These are phyloP conservation scores for Pseudopediastrum boryanum DNA, from an alignment of 139 green algal genomes.

Conservation along the genomic window DNA sequence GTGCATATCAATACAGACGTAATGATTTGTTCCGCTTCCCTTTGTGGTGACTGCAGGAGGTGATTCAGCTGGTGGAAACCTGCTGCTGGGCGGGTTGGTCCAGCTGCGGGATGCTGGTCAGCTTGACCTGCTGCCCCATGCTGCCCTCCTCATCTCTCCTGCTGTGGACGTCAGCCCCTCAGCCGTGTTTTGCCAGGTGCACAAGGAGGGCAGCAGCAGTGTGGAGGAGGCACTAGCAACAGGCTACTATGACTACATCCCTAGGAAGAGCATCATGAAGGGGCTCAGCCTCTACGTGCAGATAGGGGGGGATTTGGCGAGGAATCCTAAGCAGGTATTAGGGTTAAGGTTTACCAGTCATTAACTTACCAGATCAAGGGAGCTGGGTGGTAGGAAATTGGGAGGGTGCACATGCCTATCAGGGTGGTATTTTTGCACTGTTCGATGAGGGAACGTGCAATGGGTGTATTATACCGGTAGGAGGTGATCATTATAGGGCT, in stretches of 20 bases:
- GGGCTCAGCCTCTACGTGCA: constrained; percentile 19
- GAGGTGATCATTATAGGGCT: too few species aligned
- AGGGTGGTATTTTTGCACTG: too few species aligned
- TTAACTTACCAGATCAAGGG: too few species aligned
- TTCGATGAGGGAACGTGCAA: too few species aligned
- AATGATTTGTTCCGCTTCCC: too few species aligned
- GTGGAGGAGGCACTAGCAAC: not conserved
- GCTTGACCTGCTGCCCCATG: not conserved
- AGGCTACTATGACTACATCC: constrained; percentile 28
- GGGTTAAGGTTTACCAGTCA: too few species aligned
- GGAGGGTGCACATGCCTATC: too few species aligned
- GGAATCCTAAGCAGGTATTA: too few species aligned
- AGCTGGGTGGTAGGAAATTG: too few species aligned
- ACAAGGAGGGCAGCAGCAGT: not conserved
- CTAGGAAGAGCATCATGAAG: not conserved
- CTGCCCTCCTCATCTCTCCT: not conserved
- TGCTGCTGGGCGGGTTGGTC: not conserved
- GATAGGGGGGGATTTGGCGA: constrained; percentile 6
- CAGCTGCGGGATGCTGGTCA: not conserved
- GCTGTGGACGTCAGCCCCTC: constrained; percentile 11
- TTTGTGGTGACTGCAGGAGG: constrained; percentile 2
- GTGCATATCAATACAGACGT: too few species aligned
- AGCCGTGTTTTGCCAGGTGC: constrained; percentile 5
- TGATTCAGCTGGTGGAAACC: constrained; percentile 27
- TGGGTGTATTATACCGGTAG: too few species aligned